Evolutionary conservation across 2,329 filamentous ascomycete genomes (phyloP).

Genomic region (Lizonia empirigonia): DNA sequence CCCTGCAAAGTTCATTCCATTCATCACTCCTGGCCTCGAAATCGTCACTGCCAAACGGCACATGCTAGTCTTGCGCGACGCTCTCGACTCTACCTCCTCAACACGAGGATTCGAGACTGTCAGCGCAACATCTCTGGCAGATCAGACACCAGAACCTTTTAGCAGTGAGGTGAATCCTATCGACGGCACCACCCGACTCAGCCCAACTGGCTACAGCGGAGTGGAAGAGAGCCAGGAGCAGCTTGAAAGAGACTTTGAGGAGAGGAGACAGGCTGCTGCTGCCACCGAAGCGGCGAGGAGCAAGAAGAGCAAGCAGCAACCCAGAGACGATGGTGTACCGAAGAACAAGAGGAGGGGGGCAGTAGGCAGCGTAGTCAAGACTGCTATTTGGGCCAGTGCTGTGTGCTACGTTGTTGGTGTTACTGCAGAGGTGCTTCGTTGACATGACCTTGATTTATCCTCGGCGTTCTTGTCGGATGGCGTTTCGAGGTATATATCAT

Average conservation of each 20-base stretch:
- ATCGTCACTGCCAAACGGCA: slow-evolving; percentile 37
- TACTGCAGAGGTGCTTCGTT: slow-evolving; percentile 30
- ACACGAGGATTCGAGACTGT: slow-evolving; percentile 17
- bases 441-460: background rate
- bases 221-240: slow-evolving; percentile 31
- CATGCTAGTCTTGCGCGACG: slow-evolving; percentile 39
- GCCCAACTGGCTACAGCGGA: slow-evolving; percentile 43
- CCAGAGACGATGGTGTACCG: background rate
- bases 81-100: slow-evolving; percentile 11
- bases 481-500: slow-evolving; percentile 5
- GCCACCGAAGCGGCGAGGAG: slow-evolving; percentile 2
- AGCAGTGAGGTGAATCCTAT: slow-evolving; percentile 38
- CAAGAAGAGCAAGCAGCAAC: slow-evolving; percentile 7
- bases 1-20: slow-evolving; percentile 39
- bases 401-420: slow-evolving; percentile 44
- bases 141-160: background rate
- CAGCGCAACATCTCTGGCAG: background rate
- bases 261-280: slow-evolving; percentile 30
- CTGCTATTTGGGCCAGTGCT: slow-evolving; percentile 37
- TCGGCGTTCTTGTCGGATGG: background rate
- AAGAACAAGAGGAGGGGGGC: slow-evolving; percentile 19
- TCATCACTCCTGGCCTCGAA: slow-evolving; percentile 35
- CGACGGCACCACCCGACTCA: slow-evolving; percentile 40
- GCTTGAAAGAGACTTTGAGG: slow-evolving; percentile 29
- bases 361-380: slow-evolving; percentile 34